Base-by-base conservation (phyloP, 73 alveolate species). In the Paramecium primaurelia region DNA sequence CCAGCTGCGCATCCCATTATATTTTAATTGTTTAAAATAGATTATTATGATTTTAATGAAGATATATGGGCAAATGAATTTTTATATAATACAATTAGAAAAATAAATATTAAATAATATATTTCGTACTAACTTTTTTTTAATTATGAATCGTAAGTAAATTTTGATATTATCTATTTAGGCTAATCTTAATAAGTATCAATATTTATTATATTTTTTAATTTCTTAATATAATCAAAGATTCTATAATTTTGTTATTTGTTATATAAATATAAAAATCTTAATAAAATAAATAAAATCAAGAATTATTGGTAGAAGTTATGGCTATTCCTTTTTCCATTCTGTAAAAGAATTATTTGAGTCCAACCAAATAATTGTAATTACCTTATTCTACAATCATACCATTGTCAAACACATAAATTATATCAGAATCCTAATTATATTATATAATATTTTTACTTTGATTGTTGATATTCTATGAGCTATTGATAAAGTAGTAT, bases 381-480 rank as follows among this genome's bases (percentile, higher is more conserved):
- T 85, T 93, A 51, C 96, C 98, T 42, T 86, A 88, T 87, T 96
- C 97, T 86, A 93, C 91, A 26, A 96, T 64, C 58, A 59, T 71
- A 28, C 97, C 97, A 28, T 88, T 92, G 38, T 94, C 94, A 10
- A 96, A 45, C 16, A 96, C 98, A 59, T 89, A 77, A 4, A 96
- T 86, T 1, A 93, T 87, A 94, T 95, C 97, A 30, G 96, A 89
- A 86, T 97, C 93, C 83, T 92, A 38, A 94, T 71, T 45, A 12
- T 32, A 32, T 5, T 11, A 49, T 22, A 11, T 25, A 4, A 68
- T 8, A 64, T 20, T 20, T 2, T 9, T 71, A 71, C 86, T 49
- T 73, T 68, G 2, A 94, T 92, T 8, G 98, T 95, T 34, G 95
- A 86, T 3, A 96, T 95, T 75, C 97, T 93, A 25, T 96, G 98